phyloP scores from a whole-genome alignment of 768 basidiomycete genomes.

The Pulveroboletus frians region DNA sequence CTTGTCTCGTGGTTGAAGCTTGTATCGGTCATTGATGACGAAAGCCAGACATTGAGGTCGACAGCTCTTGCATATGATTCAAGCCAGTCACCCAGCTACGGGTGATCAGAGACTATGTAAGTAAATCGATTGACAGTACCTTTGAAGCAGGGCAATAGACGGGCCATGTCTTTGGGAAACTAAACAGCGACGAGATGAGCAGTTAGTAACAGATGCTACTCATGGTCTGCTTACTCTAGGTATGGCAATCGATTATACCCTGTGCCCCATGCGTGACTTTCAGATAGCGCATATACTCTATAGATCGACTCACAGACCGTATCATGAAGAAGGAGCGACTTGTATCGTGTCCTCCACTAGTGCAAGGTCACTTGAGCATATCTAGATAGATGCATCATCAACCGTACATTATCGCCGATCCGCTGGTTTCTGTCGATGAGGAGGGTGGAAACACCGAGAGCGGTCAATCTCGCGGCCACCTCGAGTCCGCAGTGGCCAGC shows the following conservation, averaged over 20 bases:
- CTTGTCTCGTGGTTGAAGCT: slow-evolving; percentile 31
- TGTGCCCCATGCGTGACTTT: slow-evolving; percentile 14
- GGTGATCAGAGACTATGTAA: not conserved
- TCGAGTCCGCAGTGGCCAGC: slow-evolving; percentile 64
- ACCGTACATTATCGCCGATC: slow-evolving; percentile 42
- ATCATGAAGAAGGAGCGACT: slow-evolving; percentile 50
- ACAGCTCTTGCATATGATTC: slow-evolving; percentile 53
- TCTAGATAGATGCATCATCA: not conserved
- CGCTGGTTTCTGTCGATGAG: slow-evolving; percentile 48
- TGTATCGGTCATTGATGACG: slow-evolving; percentile 35
- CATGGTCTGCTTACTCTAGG: slow-evolving; percentile 37
- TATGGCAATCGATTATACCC: slow-evolving; percentile 54
- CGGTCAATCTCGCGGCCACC: slow-evolving; percentile 56
- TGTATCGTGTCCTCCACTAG: slow-evolving; percentile 53
- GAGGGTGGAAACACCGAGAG: slow-evolving; percentile 47
- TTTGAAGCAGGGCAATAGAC: slow-evolving; percentile 47
- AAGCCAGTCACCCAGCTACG: slow-evolving; percentile 56
- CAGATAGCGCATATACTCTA: slow-evolving; percentile 2
- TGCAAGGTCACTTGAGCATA: slow-evolving; percentile 2
- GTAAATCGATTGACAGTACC: slow-evolving; percentile 20
- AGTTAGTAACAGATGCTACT: not conserved
- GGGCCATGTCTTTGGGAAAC: slow-evolving; percentile 53
- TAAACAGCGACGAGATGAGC: slow-evolving; percentile 13
- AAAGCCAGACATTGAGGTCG: slow-evolving; percentile 60
- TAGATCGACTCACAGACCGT: slow-evolving; percentile 37